phyloP scores from a whole-genome alignment of 148 eudicot genomes.

The Agrostemma githago region DNA sequence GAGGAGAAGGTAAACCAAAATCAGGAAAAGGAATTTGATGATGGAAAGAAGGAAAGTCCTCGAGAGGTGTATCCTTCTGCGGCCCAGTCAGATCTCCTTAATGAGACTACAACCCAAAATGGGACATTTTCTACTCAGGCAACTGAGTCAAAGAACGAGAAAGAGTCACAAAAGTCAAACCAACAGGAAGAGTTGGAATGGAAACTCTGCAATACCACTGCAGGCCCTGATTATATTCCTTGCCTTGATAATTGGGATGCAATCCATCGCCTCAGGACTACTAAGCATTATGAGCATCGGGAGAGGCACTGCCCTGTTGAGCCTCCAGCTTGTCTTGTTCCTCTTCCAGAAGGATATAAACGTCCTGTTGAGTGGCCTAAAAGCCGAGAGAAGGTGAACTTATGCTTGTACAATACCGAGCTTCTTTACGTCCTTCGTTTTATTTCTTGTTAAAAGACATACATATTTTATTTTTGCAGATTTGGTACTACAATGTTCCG shows the following conservation, averaged over 20 bases:
- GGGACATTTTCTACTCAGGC: constrained; percentile 79
- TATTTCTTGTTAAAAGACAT: background rate
- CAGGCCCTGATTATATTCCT: constrained; percentile 86
- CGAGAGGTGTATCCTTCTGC: constrained; percentile 64
- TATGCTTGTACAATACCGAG: background rate
- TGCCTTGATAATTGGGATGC: constrained; percentile 89
- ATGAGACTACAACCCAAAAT: constrained; percentile 57
- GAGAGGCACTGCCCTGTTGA: constrained; percentile 90
- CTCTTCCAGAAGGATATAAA: constrained; percentile 84
- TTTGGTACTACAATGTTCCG: constrained; percentile 93
- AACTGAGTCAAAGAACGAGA: constrained; percentile 69
- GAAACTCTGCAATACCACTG: constrained; percentile 73
- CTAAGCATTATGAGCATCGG: constrained; percentile 88
- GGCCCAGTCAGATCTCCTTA: constrained; percentile 72
- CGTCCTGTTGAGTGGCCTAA: constrained; percentile 77
- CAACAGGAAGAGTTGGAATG: constrained; percentile 34
- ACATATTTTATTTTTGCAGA: constrained; percentile 37
- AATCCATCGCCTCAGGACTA: constrained; percentile 54
- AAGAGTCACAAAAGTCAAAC: constrained; percentile 45
- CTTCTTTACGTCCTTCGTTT: background rate
- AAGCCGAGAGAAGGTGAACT: constrained; percentile 75
- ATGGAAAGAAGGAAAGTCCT: constrained; percentile 35
- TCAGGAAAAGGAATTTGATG: constrained; percentile 33
- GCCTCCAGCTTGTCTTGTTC: constrained; percentile 91
- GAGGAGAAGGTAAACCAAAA: constrained; percentile 43